Evolutionary conservation across 108 stramenopile species (phyloP).

Genomic region (Nitzschia inconspicua): DNA sequence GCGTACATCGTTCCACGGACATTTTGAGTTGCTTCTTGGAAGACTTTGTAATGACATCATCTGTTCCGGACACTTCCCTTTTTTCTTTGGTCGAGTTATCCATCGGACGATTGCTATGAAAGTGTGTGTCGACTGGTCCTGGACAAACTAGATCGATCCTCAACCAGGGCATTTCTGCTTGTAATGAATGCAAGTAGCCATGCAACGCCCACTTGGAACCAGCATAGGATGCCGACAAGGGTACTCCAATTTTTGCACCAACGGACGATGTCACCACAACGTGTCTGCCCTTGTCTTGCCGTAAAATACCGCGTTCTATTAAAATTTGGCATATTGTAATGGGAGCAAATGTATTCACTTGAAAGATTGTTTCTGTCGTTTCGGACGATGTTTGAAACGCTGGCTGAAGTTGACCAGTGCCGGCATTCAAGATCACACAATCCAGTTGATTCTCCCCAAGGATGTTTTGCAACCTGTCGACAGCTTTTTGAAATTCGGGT

Average conservation of each 20-base stretch:
- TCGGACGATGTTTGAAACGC: conserved; percentile 6
- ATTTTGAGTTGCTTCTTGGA: conserved; percentile 43
- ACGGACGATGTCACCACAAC: conserved; percentile 56
- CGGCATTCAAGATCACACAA: conserved; percentile 47
- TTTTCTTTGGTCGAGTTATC: neutral
- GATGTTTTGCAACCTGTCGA: conserved; percentile 2
- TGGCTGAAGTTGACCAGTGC: conserved; percentile 37
- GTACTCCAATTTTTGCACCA: conserved; percentile 47
- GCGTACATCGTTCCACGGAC: conserved; percentile 47
- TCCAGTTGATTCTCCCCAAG: conserved; percentile 17
- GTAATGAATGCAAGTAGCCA: conserved; percentile 57
- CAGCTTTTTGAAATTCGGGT: conserved; percentile 18
- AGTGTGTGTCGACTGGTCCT: conserved; percentile 58
- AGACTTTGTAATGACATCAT: no score
- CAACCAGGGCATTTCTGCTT: conserved; percentile 45
- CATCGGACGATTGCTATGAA: conserved; percentile 21
- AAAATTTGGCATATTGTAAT: conserved; percentile 33
- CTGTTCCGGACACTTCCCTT: neutral
- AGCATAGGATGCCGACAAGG: conserved; percentile 66
- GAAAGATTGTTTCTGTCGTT: conserved; percentile 24
- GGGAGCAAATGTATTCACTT: conserved; percentile 42
- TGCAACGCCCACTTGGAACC: conserved; percentile 64
- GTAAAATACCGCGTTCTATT: conserved; percentile 8
- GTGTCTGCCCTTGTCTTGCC: conserved; percentile 21
- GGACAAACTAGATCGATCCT: conserved; percentile 57